Conservation (phyloP, 2,329 filamentous ascomycete genomes). For the Neofusicoccum ribis region DNA sequence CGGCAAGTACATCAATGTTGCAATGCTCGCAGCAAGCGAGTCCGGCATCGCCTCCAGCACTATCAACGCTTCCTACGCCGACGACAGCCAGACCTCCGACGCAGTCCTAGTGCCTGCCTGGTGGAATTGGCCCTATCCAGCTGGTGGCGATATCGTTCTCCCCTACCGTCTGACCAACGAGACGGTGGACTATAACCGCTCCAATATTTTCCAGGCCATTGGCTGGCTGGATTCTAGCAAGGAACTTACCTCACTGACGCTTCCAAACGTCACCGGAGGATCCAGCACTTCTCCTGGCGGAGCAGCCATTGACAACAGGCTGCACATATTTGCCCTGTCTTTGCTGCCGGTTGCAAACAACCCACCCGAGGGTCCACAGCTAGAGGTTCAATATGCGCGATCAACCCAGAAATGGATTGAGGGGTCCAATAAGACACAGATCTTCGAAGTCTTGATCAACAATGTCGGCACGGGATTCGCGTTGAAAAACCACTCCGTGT, state of each 20-base stretch:
- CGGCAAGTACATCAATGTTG: constrained; percentile 39
- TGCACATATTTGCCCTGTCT: constrained; percentile 43
- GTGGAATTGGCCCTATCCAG: constrained; percentile 44
- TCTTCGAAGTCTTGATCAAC: constrained; percentile 34
- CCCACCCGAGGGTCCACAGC: constrained; percentile 27
- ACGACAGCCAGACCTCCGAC: constrained; percentile 36
- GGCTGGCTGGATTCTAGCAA: constrained; percentile 44
- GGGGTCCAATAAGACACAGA: constrained; percentile 34
- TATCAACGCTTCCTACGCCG: constrained; percentile 41
- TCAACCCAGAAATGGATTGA: constrained; percentile 39
- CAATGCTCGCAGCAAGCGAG: constrained; percentile 45
- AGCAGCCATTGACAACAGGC: constrained; percentile 34
- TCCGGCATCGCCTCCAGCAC: constrained; percentile 38
- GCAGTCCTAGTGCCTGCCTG: constrained; percentile 39
- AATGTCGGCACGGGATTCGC: constrained; percentile 19
- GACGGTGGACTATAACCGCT: constrained; percentile 39
- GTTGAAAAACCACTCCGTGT: background rate
- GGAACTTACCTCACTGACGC: constrained; percentile 36
- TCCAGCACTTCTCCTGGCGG: constrained; percentile 35
- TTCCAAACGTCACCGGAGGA: constrained; percentile 40
- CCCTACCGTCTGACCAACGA: constrained; percentile 40
- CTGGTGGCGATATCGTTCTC: constrained; percentile 43
- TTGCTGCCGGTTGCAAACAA: constrained; percentile 24
- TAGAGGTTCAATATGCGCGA: constrained; percentile 39
- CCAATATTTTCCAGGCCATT: constrained; percentile 43